Conservation (phyloP, 2,329 filamentous ascomycete species). For the Helminthosporium solani region DNA sequence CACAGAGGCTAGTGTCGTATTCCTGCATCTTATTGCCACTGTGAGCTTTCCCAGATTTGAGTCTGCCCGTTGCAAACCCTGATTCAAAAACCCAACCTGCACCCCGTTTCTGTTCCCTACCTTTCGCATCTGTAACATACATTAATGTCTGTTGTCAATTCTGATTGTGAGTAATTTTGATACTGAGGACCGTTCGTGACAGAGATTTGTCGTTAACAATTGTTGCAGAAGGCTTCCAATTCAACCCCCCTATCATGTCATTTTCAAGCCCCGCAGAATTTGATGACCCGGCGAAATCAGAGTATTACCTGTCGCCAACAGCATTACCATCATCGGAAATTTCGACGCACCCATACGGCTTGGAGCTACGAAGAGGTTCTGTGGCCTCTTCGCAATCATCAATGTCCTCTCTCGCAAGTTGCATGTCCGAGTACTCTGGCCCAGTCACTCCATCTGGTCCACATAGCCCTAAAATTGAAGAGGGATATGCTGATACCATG, state of each 20-base stretch:
- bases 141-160: neutral
- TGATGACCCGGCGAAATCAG: constrained; percentile 10
- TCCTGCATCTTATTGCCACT: constrained; percentile 27
- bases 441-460: constrained; percentile 31
- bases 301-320: constrained; percentile 21
- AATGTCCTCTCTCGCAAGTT: constrained; percentile 15
- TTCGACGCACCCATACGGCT: constrained; percentile 27
- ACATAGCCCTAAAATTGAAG: constrained; percentile 23
- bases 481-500: constrained; percentile 19
- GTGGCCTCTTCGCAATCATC: constrained; percentile 32
- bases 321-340: constrained; percentile 22
- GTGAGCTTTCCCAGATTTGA: constrained; percentile 14
- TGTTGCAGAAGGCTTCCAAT: constrained; percentile 4
- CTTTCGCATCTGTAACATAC: constrained; percentile 6
- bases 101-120: constrained; percentile 21
- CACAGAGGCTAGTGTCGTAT: constrained; percentile 31
- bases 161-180: constrained; percentile 4
- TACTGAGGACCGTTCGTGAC: neutral
- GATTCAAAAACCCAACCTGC: constrained; percentile 33
- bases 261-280: constrained; percentile 1
- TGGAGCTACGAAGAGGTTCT: constrained; percentile 33
- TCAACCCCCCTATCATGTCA: constrained; percentile 1
- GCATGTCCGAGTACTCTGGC: constrained; percentile 23
- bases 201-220: neutral
- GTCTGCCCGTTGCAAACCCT: constrained; percentile 17